Evolutionary conservation across 768 basidiomycete species (phyloP).

Genomic region (button mushroom (Agaricus bisporus)): DNA sequence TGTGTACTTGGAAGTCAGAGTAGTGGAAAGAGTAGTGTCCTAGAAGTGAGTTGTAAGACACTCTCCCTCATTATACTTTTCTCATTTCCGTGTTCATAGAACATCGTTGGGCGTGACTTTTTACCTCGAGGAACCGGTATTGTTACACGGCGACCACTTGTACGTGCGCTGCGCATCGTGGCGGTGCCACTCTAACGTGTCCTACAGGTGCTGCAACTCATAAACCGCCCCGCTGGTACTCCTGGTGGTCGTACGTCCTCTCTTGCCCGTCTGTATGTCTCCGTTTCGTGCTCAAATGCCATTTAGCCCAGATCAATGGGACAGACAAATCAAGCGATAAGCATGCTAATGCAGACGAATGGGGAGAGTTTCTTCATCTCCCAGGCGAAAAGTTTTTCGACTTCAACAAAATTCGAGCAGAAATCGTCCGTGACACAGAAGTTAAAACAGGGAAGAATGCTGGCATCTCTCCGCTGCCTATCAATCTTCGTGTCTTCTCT

Average conservation of each 20-base stretch:
- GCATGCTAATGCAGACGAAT: slow-evolving; percentile 86
- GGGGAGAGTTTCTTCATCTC: slow-evolving; percentile 97
- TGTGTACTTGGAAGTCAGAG: slow-evolving; percentile 89
- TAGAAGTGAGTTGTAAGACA: slow-evolving; percentile 55
- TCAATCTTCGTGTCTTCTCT: slow-evolving; percentile 96
- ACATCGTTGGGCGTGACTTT: slow-evolving; percentile 98
- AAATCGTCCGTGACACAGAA: slow-evolving; percentile 96
- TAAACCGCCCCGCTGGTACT: slow-evolving; percentile 65
- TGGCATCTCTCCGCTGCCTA: slow-evolving; percentile 94
- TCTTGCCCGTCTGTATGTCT: background rate
- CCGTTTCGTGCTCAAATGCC: slow-evolving; percentile 11
- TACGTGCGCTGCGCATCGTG: slow-evolving; percentile 28
- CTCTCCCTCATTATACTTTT: background rate
- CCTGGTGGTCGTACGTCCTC: slow-evolving; percentile 16
- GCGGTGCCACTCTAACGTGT: background rate
- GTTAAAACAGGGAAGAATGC: slow-evolving; percentile 98
- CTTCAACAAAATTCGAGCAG: slow-evolving; percentile 93
- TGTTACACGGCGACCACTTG: slow-evolving; percentile 94
- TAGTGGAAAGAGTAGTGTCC: slow-evolving; percentile 89
- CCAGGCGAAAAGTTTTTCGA: slow-evolving; percentile 98
- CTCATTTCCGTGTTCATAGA: slow-evolving; percentile 39
- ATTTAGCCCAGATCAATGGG: slow-evolving; percentile 34
- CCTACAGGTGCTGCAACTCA: slow-evolving; percentile 83
- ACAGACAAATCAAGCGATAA: slow-evolving; percentile 55
- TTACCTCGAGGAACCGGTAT: slow-evolving; percentile 98